Evolutionary conservation across 768 basidiomycete species (phyloP).

Genomic region (Paxillus involutus): DNA sequence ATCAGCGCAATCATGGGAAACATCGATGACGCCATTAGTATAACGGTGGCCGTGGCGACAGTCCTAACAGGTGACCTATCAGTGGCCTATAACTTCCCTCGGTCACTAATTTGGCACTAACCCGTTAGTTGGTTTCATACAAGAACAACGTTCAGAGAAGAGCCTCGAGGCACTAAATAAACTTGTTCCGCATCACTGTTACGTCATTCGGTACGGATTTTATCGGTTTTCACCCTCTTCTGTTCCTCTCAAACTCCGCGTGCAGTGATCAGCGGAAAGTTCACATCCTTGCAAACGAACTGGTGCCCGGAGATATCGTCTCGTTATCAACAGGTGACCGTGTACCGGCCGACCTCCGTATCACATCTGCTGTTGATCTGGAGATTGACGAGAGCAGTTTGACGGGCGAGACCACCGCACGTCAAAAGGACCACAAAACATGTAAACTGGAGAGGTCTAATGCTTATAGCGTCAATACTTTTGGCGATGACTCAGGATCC

Average conservation of each 20-base stretch:
- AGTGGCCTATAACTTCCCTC: neutral
- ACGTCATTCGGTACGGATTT: constrained; percentile 63
- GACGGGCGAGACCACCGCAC: constrained; percentile 88
- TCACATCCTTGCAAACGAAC: constrained; percentile 91
- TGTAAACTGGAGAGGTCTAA: constrained; percentile 46
- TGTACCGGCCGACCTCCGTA: constrained; percentile 88
- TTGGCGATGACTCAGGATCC: constrained; percentile 33
- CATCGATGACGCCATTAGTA: constrained; percentile 90
- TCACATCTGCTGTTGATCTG: constrained; percentile 78
- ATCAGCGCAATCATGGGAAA: constrained; percentile 96
- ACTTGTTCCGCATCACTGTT: constrained; percentile 95
- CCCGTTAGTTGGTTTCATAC: constrained; percentile 81
- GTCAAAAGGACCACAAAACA: constrained; percentile 61
- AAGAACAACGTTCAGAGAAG: constrained; percentile 93
- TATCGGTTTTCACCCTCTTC: neutral
- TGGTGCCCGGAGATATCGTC: constrained; percentile 94
- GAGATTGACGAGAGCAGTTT: constrained; percentile 96
- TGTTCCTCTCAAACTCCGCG: neutral
- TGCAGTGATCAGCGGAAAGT: constrained; percentile 51
- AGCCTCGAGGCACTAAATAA: constrained; percentile 94
- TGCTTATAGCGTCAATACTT: neutral
- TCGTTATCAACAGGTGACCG: constrained; percentile 90
- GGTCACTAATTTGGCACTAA: neutral
- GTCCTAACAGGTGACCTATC: constrained; percentile 80
- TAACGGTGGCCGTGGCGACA: constrained; percentile 87